Conservation (phyloP, 148 eudicot species). For the Polygonum maritimum region DNA sequence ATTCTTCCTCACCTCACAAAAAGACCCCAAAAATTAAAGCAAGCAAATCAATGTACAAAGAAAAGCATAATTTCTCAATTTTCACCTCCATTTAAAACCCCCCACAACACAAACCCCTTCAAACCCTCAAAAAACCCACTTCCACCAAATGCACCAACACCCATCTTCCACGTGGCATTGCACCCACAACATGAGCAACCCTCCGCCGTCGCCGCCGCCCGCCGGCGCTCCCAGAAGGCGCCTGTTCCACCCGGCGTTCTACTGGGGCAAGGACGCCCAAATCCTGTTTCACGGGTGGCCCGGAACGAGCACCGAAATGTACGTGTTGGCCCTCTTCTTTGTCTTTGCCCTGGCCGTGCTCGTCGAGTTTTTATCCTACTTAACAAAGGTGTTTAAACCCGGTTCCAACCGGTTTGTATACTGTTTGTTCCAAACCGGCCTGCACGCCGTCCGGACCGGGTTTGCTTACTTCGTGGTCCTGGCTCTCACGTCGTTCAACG, state of each 20-base stretch:
- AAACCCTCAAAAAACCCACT: not conserved
- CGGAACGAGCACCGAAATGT: constrained; percentile 51
- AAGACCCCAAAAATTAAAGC: not conserved
- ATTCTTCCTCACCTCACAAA: not conserved
- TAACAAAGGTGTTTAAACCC: constrained; percentile 24
- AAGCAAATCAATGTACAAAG: not conserved
- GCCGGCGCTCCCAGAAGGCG: not conserved
- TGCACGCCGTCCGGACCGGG: constrained; percentile 45
- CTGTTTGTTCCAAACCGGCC: constrained; percentile 34
- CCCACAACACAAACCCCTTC: not conserved
- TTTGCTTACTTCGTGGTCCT: constrained; percentile 57
- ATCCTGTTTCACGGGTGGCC: constrained; percentile 73
- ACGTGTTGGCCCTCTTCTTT: constrained; percentile 38
- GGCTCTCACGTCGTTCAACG: constrained; percentile 63
- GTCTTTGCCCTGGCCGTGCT: constrained; percentile 46
- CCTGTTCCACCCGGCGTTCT: constrained; percentile 39
- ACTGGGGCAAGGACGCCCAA: constrained; percentile 54
- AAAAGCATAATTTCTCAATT: not conserved
- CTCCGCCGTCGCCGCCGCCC: not conserved
- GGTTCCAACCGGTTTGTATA: constrained; percentile 35
- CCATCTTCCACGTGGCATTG: not conserved
- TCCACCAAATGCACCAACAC: not conserved
- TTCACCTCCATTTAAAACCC: not conserved
- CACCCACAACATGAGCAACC: not conserved
- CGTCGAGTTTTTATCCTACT: constrained; percentile 46